phyloP scores from a whole-genome alignment of 495 filamentous ascomycete species.

The Aspergillus coremiiformis region DNA sequence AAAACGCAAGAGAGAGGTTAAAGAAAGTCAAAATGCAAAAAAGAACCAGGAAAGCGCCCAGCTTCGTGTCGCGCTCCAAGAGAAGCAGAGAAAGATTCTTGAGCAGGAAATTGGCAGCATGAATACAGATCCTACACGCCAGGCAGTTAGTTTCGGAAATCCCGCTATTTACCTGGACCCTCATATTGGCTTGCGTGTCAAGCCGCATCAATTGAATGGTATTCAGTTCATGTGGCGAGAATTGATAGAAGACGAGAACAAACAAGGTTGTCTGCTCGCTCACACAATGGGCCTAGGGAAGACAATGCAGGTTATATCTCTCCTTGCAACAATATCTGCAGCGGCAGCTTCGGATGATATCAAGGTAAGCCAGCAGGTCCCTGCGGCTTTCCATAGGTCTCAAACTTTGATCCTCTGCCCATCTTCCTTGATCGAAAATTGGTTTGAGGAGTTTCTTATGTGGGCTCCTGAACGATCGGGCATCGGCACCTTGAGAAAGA shows the following conservation, averaged over 20 bases:
- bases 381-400: conserved; percentile 49
- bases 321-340: conserved; percentile 66
- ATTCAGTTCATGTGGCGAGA: conserved; percentile 89
- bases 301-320: conserved; percentile 80
- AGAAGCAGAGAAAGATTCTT: conserved; percentile 42
- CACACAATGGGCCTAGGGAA: conserved; percentile 95
- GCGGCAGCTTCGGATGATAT: conserved; percentile 53
- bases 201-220: conserved; percentile 58
- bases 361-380: conserved; percentile 56
- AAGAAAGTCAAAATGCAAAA: conserved; percentile 41
- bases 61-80: conserved; percentile 37
- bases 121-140: conserved; percentile 34
- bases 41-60: conserved; percentile 40
- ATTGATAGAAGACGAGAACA: conserved; percentile 49
- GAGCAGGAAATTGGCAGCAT: conserved; percentile 34
- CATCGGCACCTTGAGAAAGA: conserved; percentile 47
- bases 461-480: conserved; percentile 51
- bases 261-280: conserved; percentile 74
- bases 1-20: conserved; percentile 41
- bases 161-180: conserved; percentile 47
- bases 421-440: conserved; percentile 68
- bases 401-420: conserved; percentile 72
- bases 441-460: conserved; percentile 64
- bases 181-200: conserved; percentile 41
- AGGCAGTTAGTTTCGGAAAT: conserved; percentile 68